Evolutionary conservation across 108 stramenopile species (phyloP), one percentile per base, ranked within the genome.

Genomic region (Fragilaria crotonensis): DNA sequence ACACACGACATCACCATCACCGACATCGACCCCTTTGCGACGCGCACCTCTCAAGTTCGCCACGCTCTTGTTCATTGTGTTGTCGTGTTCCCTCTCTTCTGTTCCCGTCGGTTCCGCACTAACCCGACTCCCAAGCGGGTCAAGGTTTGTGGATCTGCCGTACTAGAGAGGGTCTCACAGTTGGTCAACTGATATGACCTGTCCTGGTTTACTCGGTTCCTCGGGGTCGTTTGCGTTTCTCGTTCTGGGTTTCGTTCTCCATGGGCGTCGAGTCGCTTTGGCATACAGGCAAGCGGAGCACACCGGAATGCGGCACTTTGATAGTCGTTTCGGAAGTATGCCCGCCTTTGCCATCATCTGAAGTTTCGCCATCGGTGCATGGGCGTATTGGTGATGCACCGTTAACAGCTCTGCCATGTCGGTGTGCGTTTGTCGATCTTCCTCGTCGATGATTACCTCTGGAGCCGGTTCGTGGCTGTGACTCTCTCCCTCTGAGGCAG

Each of bases 251-350:
- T 61, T 57, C 5, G 19, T 9, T 4, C 70, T 45, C 71, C 71
- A 72, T n/a, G 57, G 62, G 26, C 63, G 44, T 0, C 50, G 44
- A 18, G 60, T 66, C 0, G 48, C 49, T 27, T 52, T 63, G 11
- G 66, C 66, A 52, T 32, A 72, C 11, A 48, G 4, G 41, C 76
- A 77, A 5, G 45, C 62, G 14, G 76, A 36, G 41, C 70, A 77
- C 18, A 9, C 41, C 17, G 70, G 70, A 28, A 33, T 22, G 21
- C 36, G 45, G 20, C 62, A 36, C 9, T 68, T 57, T 11, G 26
- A 26, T 4, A 68, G 14, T 18, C 33, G 0, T 14, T 50, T 41
- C 49, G 76, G 76, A 25, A 77, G 66, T 25, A 32, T 29, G 5
- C 57, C 45, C 0, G 48, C 27, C 17, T 30, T 23, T n/a, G 75